phyloP scores from a whole-genome alignment of 257 asterid genomes.

The Euphrasia confusa region DNA sequence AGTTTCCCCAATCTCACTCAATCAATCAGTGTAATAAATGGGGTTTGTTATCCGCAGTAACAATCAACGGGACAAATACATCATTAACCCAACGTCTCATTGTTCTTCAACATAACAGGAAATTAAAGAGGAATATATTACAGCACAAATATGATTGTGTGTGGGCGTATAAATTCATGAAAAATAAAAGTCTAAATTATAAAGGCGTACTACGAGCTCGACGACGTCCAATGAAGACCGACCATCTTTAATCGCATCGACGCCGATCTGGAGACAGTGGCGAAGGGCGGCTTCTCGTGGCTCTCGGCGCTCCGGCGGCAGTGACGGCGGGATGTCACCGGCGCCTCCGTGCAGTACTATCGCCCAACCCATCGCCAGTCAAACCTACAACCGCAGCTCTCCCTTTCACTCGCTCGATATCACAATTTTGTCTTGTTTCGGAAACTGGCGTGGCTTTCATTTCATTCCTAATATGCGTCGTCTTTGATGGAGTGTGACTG shows the following conservation, averaged over 20 bases:
- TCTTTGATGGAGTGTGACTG: too few relatives aligned
- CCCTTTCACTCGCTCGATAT: neutral
- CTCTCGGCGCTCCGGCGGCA: slow-evolving; percentile 59
- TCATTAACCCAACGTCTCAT: too few relatives aligned
- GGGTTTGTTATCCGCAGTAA: neutral
- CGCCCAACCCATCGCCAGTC: slow-evolving; percentile 81
- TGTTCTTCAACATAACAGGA: too few relatives aligned
- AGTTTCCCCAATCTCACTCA: neutral
- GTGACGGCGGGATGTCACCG: slow-evolving; percentile 66
- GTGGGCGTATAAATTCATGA: neutral
- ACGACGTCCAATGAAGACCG: slow-evolving; percentile 86
- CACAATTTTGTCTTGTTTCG: too few relatives aligned
- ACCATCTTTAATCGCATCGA: slow-evolving; percentile 64
- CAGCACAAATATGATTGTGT: neutral
- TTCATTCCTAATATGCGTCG: too few relatives aligned
- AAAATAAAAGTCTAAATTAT: neutral
- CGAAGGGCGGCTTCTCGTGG: slow-evolving; percentile 68
- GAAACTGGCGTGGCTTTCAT: too few relatives aligned
- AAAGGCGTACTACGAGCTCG: slow-evolving; percentile 63
- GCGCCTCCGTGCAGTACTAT: slow-evolving; percentile 95
- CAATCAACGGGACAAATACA: too few relatives aligned
- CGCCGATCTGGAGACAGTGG: slow-evolving; percentile 66
- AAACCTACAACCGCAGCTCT: neutral
- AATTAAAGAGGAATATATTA: too few relatives aligned
- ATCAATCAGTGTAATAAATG: too few relatives aligned